phyloP scores from a whole-genome alignment of 768 basidiomycete genomes.

The Suillus tomentosus region DNA sequence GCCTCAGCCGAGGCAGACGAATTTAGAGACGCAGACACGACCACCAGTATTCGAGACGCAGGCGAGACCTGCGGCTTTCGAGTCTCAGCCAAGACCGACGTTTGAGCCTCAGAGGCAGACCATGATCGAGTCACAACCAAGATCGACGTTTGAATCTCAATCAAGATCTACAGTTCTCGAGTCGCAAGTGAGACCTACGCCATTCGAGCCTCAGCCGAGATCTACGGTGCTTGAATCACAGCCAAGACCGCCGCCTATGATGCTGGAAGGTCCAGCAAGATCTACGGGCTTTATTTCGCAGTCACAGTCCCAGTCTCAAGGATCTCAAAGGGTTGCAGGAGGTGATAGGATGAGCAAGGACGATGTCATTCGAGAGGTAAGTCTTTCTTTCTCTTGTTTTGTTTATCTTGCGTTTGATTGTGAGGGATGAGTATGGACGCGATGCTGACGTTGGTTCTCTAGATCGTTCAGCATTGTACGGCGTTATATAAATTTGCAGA shows the following conservation, averaged over 20 bases:
- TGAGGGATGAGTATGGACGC: conserved; percentile 9
- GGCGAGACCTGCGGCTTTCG: not conserved
- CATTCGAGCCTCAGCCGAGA: not conserved
- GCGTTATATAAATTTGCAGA: conserved; percentile 64
- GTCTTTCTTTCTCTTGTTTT: not conserved
- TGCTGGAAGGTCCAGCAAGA: conserved; percentile 3
- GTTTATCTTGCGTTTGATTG: not conserved
- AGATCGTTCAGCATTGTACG: conserved; percentile 62
- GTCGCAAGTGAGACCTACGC: not conserved
- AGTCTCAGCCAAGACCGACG: not conserved
- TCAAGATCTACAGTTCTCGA: not conserved
- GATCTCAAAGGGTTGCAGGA: conserved; percentile 7
- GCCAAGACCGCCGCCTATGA: not conserved
- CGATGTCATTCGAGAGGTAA: conserved; percentile 7
- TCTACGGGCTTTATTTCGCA: conserved; percentile 10
- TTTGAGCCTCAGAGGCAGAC: not conserved
- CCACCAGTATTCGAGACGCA: not conserved
- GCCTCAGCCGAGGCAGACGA: not conserved
- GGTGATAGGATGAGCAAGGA: conserved; percentile 3
- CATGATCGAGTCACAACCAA: not conserved
- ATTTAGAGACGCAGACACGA: not conserved
- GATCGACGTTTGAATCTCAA: not conserved
- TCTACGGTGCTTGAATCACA: not conserved
- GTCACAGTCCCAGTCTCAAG: conserved; percentile 28
- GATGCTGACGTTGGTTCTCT: conserved; percentile 29